These are phyloP conservation scores for Kodamaea laetipori DNA, from an alignment of 805 yeast genomes.

Conservation along the genomic window DNA sequence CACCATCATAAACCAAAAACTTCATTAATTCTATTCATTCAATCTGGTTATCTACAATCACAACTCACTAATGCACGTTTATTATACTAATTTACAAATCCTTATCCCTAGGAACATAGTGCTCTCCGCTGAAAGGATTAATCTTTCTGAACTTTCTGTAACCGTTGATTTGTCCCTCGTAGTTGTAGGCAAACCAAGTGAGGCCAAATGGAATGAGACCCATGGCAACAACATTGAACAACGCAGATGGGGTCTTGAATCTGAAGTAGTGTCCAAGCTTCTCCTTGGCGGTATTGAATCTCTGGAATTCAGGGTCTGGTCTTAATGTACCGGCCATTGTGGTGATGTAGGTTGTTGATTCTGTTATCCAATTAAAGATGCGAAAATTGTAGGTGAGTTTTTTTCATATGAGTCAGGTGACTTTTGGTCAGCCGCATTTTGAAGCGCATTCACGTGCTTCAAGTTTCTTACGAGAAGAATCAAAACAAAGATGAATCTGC, in stretches of 20 bases:
- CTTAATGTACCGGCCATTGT: slow-evolving; percentile 46
- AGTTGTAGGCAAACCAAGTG: slow-evolving; percentile 37
- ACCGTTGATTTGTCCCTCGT: slow-evolving; percentile 40
- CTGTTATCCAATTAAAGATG: slow-evolving; percentile 4
- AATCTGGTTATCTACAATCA: no score
- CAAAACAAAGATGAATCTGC: background rate
- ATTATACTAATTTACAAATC: slow-evolving; percentile 32
- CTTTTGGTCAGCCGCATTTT: background rate
- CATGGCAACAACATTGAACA: slow-evolving; percentile 38
- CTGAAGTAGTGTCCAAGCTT: slow-evolving; percentile 44
- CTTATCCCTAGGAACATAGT: slow-evolving; percentile 46
- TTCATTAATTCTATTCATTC: no score
- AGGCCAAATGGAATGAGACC: slow-evolving; percentile 42
- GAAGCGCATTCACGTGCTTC: background rate
- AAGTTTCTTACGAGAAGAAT: background rate
- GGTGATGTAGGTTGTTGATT: slow-evolving; percentile 1
- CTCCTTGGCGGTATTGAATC: slow-evolving; percentile 45
- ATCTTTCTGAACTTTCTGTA: slow-evolving; percentile 38
- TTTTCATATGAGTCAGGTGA: background rate
- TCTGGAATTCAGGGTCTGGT: slow-evolving; percentile 45
- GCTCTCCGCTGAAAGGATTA: slow-evolving; percentile 36
- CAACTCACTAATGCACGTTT: slow-evolving; percentile 10
- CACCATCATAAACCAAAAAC: no score
- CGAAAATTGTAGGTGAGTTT: slow-evolving; percentile 1
- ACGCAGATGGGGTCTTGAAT: slow-evolving; percentile 40